These are phyloP conservation scores for Heliamphora pulchella DNA, from an alignment of 179 eudicot species.

Conservation along the genomic window DNA sequence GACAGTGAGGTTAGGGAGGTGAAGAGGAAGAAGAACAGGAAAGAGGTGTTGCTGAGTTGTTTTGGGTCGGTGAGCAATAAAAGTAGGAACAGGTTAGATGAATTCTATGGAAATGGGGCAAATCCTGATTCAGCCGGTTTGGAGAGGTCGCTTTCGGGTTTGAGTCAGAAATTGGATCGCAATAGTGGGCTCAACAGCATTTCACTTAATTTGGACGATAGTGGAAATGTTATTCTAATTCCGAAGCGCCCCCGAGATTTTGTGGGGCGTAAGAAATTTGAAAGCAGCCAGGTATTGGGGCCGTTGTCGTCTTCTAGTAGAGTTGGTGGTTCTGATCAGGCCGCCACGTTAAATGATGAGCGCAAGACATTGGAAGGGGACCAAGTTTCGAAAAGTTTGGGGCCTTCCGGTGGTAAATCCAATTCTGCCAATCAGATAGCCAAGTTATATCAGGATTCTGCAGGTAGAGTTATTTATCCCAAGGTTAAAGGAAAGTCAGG, in stretches of 20 bases:
- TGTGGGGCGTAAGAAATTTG: constrained; percentile 29
- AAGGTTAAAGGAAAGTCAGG: constrained; percentile 32
- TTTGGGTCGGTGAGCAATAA: constrained; percentile 24
- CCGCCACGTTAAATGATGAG: constrained; percentile 16
- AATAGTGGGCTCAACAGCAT: constrained; percentile 12
- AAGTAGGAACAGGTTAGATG: constrained; percentile 28
- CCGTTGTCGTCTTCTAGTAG: not conserved
- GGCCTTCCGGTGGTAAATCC: not conserved
- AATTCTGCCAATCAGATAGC: constrained; percentile 8
- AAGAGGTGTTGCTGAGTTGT: constrained; percentile 31
- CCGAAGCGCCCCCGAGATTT: constrained; percentile 42
- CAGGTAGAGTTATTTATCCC: constrained; percentile 12
- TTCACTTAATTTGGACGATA: constrained; percentile 24
- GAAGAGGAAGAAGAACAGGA: constrained; percentile 28
- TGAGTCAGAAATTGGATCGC: constrained; percentile 12
- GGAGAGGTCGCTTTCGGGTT: constrained; percentile 5
- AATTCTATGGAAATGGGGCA: constrained; percentile 7
- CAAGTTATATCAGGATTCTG: constrained; percentile 15
- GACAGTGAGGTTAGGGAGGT: constrained; percentile 21
- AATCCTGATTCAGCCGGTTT: constrained; percentile 12
- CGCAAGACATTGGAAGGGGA: constrained; percentile 2
- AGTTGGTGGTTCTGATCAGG: constrained; percentile 7
- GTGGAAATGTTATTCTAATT: constrained; percentile 22
- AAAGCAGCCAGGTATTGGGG: constrained; percentile 17
- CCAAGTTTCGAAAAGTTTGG: not conserved